Percentiles rank a stretch among this genome's conserved stretches.
Evolutionary conservation across 2,329 filamentous ascomycete species (phyloP).

Genomic region (Orbilia oligospora): DNA sequence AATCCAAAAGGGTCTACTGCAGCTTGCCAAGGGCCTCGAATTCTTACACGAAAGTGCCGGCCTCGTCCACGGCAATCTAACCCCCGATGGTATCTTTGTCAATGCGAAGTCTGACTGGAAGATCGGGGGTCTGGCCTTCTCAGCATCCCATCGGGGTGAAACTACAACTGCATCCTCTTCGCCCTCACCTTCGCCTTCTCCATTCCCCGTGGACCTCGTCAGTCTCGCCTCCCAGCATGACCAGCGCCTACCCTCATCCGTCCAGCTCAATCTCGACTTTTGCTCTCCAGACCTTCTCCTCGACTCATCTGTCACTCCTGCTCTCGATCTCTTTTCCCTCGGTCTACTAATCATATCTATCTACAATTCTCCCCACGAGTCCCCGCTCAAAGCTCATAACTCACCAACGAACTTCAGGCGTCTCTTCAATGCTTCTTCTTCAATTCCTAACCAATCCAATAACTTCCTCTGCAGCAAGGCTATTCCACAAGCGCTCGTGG

Average conservation of each 20-base stretch:
- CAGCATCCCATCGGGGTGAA: slow-evolving; percentile 82
- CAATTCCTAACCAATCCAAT: slow-evolving; percentile 83
- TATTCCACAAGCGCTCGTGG: slow-evolving; percentile 82
- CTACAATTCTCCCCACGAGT: slow-evolving; percentile 93
- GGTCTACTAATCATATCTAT: slow-evolving; percentile 89
- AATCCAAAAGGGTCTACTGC: slow-evolving; percentile 94
- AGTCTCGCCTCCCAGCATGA: slow-evolving; percentile 75
- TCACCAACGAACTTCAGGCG: slow-evolving; percentile 89
- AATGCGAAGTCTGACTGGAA: slow-evolving; percentile 99
- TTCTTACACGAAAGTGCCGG: slow-evolving; percentile 96
- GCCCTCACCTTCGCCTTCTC: slow-evolving; percentile 79
- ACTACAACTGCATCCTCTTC: slow-evolving; percentile 73
- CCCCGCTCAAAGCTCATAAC: slow-evolving; percentile 84
- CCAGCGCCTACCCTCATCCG: slow-evolving; percentile 81
- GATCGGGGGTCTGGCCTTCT: slow-evolving; percentile 92
- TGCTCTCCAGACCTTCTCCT: slow-evolving; percentile 94
- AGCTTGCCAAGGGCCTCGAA: slow-evolving; percentile 93
- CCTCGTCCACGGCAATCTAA: slow-evolving; percentile 93
- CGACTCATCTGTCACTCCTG: slow-evolving; percentile 85
- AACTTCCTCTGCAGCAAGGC: slow-evolving; percentile 85
- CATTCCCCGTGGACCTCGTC: slow-evolving; percentile 55
- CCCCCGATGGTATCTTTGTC: slow-evolving; percentile 91
- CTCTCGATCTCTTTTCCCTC: slow-evolving; percentile 93
- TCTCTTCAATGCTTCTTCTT: slow-evolving; percentile 82
- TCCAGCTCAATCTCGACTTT: slow-evolving; percentile 93